Percentiles rank a stretch among this genome's conserved stretches.
Evolutionary conservation across 2,329 filamentous ascomycete genomes (phyloP).

Genomic region (Botryotinia calthae): DNA sequence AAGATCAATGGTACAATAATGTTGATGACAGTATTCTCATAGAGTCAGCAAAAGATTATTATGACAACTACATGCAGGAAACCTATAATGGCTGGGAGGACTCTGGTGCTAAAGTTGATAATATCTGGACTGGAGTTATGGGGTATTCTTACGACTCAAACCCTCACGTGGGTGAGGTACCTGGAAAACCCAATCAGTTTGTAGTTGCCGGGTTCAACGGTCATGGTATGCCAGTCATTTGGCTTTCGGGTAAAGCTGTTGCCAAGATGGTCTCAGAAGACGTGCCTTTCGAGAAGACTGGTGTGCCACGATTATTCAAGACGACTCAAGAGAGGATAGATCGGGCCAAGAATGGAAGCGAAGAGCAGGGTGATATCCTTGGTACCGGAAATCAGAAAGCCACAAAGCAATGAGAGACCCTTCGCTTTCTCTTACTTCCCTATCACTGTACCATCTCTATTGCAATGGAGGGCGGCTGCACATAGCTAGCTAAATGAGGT

Average conservation of each 20-base stretch:
- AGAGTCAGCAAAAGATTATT: constrained; percentile 44
- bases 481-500: not conserved
- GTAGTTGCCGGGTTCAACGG: constrained; percentile 21
- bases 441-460: not conserved
- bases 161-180: constrained; percentile 9
- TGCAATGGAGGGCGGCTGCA: not conserved
- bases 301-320: constrained; percentile 41
- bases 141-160: constrained; percentile 18
- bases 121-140: constrained; percentile 30
- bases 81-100: constrained; percentile 47
- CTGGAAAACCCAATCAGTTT: not conserved
- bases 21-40: constrained; percentile 48
- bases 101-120: constrained; percentile 40
- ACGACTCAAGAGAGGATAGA: constrained; percentile 21
- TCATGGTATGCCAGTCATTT: constrained; percentile 28
- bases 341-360: constrained; percentile 1
- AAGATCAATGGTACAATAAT: constrained; percentile 46
- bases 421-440: too few relatives aligned
- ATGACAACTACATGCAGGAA: constrained; percentile 41
- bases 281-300: constrained; percentile 39
- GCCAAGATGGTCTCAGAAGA: constrained; percentile 42
- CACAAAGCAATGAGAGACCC: not conserved
- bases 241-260: constrained; percentile 43
- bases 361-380: constrained; percentile 13
- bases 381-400: constrained; percentile 11